phyloP scores from a whole-genome alignment of 2,329 filamentous ascomycete species.

The Colletotrichum siamense region DNA sequence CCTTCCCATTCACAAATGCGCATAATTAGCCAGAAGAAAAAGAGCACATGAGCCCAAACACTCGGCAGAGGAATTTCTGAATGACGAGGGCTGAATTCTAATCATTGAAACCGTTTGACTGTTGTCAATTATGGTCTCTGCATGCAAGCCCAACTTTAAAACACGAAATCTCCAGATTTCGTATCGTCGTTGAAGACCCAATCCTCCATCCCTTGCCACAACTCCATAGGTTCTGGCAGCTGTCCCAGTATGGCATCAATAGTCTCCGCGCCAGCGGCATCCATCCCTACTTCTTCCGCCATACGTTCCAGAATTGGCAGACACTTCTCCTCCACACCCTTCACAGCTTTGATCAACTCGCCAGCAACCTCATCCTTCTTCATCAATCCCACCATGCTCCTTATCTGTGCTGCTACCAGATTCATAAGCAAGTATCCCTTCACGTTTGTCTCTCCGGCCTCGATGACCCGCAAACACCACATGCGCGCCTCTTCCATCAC shows the following conservation, averaged over 20 bases:
- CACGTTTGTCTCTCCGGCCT: slow-evolving; percentile 58
- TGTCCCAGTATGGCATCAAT: background rate
- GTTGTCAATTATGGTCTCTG: background rate
- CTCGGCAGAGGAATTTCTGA: no score
- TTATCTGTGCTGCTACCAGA: slow-evolving; percentile 42
- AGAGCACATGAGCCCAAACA: no score
- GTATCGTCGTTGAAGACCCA: background rate
- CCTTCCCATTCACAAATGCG: no score
- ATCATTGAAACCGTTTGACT: no score
- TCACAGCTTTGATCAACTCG: slow-evolving; percentile 36
- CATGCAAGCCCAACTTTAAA: background rate
- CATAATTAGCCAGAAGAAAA: no score
- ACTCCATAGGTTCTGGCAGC: background rate
- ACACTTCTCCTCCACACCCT: slow-evolving; percentile 37
- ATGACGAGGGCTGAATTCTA: no score
- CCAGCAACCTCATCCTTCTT: background rate
- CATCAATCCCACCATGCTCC: slow-evolving; percentile 40
- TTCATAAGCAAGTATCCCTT: slow-evolving; percentile 50
- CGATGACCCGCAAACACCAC: slow-evolving; percentile 46
- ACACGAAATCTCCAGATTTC: background rate
- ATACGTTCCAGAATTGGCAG: slow-evolving; percentile 20
- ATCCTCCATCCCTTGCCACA: background rate
- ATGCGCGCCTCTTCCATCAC: slow-evolving; percentile 44
- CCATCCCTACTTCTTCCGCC: background rate
- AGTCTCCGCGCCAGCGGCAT: background rate